These are phyloP conservation scores for Phytophthora idaei DNA, from an alignment of 352 stramenopile species.

Conservation along the genomic window DNA sequence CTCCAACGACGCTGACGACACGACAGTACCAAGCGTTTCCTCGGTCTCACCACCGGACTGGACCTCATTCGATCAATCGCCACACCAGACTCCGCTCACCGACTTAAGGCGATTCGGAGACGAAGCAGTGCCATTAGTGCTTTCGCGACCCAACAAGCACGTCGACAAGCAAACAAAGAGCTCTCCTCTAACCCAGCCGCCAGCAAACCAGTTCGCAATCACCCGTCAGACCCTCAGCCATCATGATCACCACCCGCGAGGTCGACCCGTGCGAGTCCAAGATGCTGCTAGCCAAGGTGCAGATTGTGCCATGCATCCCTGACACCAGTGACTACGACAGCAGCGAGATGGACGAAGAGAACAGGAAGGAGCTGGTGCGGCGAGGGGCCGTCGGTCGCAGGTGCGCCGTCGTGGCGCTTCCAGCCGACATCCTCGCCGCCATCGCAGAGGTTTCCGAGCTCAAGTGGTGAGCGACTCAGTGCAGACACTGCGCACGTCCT, in stretches of 20 bases:
- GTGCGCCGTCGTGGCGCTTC: conserved; percentile 34
- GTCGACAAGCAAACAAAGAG: conserved; percentile 4
- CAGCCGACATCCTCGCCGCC: conserved; percentile 17
- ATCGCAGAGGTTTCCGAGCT: conserved; percentile 29
- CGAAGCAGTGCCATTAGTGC: conserved; percentile 21
- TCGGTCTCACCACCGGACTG: conserved; percentile 17
- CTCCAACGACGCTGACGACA: background rate
- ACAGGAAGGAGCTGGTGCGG: conserved; percentile 35
- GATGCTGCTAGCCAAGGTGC: conserved; percentile 23
- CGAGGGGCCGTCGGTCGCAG: conserved; percentile 46
- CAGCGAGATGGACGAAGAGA: conserved; percentile 21
- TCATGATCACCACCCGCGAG: conserved; percentile 31
- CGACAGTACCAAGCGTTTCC: conserved; percentile 27
- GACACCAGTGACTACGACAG: conserved; percentile 10
- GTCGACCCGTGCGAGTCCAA: conserved; percentile 27
- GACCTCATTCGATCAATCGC: conserved; percentile 33
- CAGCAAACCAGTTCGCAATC: conserved; percentile 23
- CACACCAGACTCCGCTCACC: background rate
- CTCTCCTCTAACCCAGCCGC: background rate
- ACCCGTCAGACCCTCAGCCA: background rate
- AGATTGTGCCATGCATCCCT: background rate
- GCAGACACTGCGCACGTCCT: conserved; percentile 5
- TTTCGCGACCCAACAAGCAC: conserved; percentile 22
- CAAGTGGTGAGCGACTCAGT: conserved; percentile 19
- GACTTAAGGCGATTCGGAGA: conserved; percentile 13